Percentiles rank a stretch among this genome's conserved stretches.
Conservation (phyloP, 177 flowering plant species). For the Vitis hybrid region DNA sequence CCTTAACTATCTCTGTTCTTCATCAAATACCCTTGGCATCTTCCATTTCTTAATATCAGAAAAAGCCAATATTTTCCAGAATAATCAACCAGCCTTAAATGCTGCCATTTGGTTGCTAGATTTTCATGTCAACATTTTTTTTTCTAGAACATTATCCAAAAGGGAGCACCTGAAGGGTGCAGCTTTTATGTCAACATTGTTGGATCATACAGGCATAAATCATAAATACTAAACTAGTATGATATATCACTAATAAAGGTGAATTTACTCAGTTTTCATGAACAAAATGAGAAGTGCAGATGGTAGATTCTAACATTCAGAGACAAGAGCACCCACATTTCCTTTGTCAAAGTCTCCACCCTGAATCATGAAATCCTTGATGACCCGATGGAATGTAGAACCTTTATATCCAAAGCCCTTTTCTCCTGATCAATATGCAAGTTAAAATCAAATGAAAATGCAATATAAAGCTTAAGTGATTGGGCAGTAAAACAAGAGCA, state of each 20-base stretch:
- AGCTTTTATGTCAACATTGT: too few species aligned
- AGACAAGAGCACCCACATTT: constrained; percentile 57
- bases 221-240: too few species aligned
- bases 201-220: too few species aligned
- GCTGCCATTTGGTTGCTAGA: not conserved
- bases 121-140: too few species aligned
- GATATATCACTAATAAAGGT: not conserved
- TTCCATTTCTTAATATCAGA: not conserved
- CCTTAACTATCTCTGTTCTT: not conserved
- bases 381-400: constrained; percentile 88
- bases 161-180: too few species aligned
- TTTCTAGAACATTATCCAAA: too few species aligned
- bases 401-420: constrained; percentile 96
- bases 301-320: not conserved
- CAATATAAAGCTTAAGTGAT: not conserved
- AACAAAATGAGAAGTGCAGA: not conserved
- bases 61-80: not conserved
- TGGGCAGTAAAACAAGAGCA: not conserved
- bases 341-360: constrained; percentile 99
- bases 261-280: not conserved
- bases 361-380: constrained; percentile 98
- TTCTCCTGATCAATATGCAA: constrained; percentile 58
- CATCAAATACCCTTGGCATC: not conserved
- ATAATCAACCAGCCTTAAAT: not conserved
- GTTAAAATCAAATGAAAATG: constrained; percentile 2